Conservation (phyloP, 139 green algal species). For the Asterochloris erici region DNA sequence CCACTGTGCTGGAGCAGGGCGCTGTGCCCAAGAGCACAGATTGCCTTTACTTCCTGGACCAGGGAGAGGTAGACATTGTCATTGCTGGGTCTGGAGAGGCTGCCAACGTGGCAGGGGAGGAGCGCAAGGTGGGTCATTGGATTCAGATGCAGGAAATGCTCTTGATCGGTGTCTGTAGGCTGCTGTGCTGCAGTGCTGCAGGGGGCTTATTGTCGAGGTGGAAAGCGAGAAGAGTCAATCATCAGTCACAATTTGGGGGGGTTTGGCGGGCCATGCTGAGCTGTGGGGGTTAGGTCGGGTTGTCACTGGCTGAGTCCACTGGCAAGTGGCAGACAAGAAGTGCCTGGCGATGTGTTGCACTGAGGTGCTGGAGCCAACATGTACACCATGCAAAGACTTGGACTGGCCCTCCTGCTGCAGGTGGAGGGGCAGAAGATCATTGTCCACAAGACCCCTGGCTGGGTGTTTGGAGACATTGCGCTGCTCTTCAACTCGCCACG, state of each 20-base stretch:
- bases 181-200: not conserved
- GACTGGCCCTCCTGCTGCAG: slow-evolving; percentile 30
- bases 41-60: slow-evolving; percentile 70
- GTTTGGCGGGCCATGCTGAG: not conserved
- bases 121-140: slow-evolving; percentile 5
- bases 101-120: slow-evolving; percentile 11
- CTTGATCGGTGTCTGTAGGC: not conserved
- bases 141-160: not conserved
- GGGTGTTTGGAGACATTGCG: slow-evolving; percentile 73
- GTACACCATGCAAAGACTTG: not conserved
- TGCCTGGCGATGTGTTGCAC: too few species aligned
- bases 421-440: slow-evolving; percentile 45
- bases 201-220: not conserved
- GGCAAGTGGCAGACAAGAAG: too few species aligned
- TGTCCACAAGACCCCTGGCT: slow-evolving; percentile 62
- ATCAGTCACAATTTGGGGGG: too few species aligned
- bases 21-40: slow-evolving; percentile 50
- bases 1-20: slow-evolving; percentile 66
- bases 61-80: slow-evolving; percentile 64
- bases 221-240: not conserved
- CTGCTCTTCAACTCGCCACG: slow-evolving; percentile 70
- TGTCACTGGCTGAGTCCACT: too few species aligned
- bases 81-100: slow-evolving; percentile 38
- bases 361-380: too few species aligned
- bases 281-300: too few species aligned